Conservation (phyloP, 345 rosid genomes). For the Euphorbia pulcherrima region DNA sequence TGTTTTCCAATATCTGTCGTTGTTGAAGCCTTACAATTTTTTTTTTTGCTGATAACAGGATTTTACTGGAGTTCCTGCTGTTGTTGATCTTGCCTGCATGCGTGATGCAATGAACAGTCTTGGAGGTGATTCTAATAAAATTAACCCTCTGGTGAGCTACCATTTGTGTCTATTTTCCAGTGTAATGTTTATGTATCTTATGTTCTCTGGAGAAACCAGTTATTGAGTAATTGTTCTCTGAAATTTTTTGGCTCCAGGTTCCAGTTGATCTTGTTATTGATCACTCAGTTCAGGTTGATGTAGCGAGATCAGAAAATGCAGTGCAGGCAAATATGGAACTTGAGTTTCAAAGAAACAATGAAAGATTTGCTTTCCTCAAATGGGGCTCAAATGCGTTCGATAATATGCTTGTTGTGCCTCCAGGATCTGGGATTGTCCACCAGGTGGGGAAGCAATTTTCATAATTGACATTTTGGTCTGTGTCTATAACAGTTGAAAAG, state of each 20-base stretch:
- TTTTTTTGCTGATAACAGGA: constrained; percentile 42
- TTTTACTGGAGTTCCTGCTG: constrained; percentile 83
- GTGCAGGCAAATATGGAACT: constrained; percentile 93
- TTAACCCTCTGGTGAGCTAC: constrained; percentile 59
- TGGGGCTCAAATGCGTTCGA: constrained; percentile 93
- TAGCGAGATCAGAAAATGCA: constrained; percentile 85
- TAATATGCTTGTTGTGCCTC: constrained; percentile 96
- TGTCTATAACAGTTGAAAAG: too few species aligned
- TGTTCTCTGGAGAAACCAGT: neutral
- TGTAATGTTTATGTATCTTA: neutral
- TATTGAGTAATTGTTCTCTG: neutral
- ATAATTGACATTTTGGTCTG: too few species aligned
- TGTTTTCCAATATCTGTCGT: neutral
- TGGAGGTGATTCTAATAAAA: constrained; percentile 60
- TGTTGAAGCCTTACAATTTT: neutral
- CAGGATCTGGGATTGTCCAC: constrained; percentile 95
- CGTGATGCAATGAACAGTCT: constrained; percentile 77
- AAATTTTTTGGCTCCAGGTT: constrained; percentile 44
- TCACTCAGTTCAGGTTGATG: constrained; percentile 94
- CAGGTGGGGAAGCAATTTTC: too few species aligned
- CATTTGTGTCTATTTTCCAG: neutral
- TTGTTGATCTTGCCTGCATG: constrained; percentile 84
- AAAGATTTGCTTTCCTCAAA: constrained; percentile 88
- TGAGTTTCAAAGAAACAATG: constrained; percentile 78
- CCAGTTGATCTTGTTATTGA: constrained; percentile 98